Evolutionary conservation across 176 grass and related monocot species (phyloP), one percentile per base, ranked within the genome.

Genomic region (Oryza coarctata): DNA sequence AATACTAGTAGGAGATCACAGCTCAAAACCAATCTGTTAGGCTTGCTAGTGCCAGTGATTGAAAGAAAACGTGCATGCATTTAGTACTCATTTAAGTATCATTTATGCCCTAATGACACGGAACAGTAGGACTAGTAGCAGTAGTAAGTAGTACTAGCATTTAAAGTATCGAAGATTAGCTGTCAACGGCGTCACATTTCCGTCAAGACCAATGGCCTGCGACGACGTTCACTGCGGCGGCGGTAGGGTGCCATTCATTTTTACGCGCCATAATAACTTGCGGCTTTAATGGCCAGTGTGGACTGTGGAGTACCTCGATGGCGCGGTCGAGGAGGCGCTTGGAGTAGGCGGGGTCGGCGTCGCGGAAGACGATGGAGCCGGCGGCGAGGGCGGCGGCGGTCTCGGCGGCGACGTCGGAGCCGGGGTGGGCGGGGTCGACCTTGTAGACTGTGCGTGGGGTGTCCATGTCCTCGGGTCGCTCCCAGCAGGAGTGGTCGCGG

Each of bases 391-490:
- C 92, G 11, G 94, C 94, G 1, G 94, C 94, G 22, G 91, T 94
- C 85, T 97, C 94, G 30, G 84, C 94, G 31, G 94, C 94, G 9
- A 97, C 92, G 80, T 97, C 94, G 43, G 94, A 97, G 0, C 94
- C 94, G 6, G 94, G 94, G 83, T 90, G 87, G 35, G 73, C 4
- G 0, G 63, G 68, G 80, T 97, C 94, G 30, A 97, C 94, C 55
- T 77, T 84, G 89, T 94, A 97, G 0, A 94, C 91, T 9, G 94
- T 94, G 18, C 94, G 85, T 0, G 94, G 89, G 52, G 94, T 97
- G 89, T 97, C 94, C 94, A 97, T 97, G 85, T 97, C 94, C 86
- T 97, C 94, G 0, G 94, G 91, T 7, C 94, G 75, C 80, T 97
- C 94, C 94, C 94, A 97, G 91, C 94, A 97, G 1, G 91, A 23